Percentiles rank a stretch among this genome's conserved stretches.
These are phyloP conservation scores for Leccinum obscurum DNA, from an alignment of 768 basidiomycete genomes.

Conservation along the genomic window DNA sequence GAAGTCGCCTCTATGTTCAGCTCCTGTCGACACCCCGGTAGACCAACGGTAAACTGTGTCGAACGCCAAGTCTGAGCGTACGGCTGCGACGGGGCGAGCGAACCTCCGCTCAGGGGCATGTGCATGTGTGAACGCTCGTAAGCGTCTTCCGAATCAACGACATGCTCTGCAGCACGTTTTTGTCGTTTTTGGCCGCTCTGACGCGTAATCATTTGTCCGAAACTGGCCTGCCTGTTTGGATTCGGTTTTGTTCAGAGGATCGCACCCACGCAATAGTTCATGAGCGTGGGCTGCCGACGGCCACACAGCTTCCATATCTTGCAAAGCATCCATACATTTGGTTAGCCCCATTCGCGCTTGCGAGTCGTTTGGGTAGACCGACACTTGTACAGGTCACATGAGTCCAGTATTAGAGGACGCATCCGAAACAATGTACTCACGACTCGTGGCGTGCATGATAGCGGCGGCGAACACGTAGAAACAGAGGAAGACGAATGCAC, in stretches of 20 bases:
- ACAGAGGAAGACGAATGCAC: constrained; percentile 68
- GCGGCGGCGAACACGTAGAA: constrained; percentile 81
- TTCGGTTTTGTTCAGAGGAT: constrained; percentile 29
- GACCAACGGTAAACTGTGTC: constrained; percentile 16
- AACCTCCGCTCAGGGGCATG: constrained; percentile 4
- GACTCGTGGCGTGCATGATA: constrained; percentile 73
- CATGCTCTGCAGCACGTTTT: constrained; percentile 63
- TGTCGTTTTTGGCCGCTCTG: constrained; percentile 36
- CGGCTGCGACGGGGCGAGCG: constrained; percentile 14
- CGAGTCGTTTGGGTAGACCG: too few relatives aligned
- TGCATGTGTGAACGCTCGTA: constrained; percentile 26
- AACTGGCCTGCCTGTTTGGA: not conserved
- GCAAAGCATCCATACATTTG: constrained; percentile 27
- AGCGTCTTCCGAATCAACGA: constrained; percentile 40
- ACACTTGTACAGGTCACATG: too few relatives aligned
- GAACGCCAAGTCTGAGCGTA: constrained; percentile 33
- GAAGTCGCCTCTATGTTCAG: constrained; percentile 15
- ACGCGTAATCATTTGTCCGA: constrained; percentile 14
- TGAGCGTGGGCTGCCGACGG: constrained; percentile 73
- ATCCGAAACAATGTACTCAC: constrained; percentile 43
- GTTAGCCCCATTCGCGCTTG: too few relatives aligned
- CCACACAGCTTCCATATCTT: constrained; percentile 69
- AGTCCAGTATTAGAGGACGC: not conserved
- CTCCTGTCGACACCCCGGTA: not conserved
- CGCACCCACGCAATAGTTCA: constrained; percentile 68